phyloP scores from a whole-genome alignment of 371 early-diverging fungal species.

The Gilbertella persicaria region DNA sequence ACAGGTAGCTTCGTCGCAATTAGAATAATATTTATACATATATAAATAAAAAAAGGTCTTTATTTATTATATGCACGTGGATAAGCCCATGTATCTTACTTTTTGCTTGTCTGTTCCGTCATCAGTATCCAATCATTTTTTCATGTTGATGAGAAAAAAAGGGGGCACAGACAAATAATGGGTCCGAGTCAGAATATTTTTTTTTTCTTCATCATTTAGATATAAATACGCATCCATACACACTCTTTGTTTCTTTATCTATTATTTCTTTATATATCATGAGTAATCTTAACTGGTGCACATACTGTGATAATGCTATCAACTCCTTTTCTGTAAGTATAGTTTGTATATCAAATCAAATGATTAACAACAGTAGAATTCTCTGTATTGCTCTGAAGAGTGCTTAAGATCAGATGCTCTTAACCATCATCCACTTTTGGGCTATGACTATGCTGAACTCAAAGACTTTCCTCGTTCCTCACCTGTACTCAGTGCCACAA shows the following conservation, averaged over 20 bases:
- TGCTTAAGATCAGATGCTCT: slow-evolving; percentile 33
- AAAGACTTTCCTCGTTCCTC: slow-evolving; percentile 35
- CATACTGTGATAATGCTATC: slow-evolving; percentile 37
- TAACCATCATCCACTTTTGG: slow-evolving; percentile 33
- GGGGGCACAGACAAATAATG: slow-evolving; percentile 16
- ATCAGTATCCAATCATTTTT: slow-evolving; percentile 10
- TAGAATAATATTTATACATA: slow-evolving; percentile 36
- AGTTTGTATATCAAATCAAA: too few species aligned
- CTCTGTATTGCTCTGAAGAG: slow-evolving; percentile 35
- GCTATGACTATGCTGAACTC: slow-evolving; percentile 36
- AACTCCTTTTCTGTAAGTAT: slow-evolving; percentile 29
- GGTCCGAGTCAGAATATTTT: slow-evolving; percentile 4
- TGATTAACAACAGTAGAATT: slow-evolving; percentile 28
- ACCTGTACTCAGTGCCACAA: slow-evolving; percentile 8
- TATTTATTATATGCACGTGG: slow-evolving; percentile 11
- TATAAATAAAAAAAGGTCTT: slow-evolving; percentile 2
- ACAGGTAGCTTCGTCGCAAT: slow-evolving; percentile 23
- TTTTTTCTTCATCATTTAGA: too few species aligned
- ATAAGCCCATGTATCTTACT: slow-evolving; percentile 4
- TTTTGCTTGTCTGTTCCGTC: slow-evolving; percentile 11
- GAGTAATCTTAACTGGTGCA: slow-evolving; percentile 40
- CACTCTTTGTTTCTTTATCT: slow-evolving; percentile 8
- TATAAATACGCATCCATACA: background rate
- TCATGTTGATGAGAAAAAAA: background rate
- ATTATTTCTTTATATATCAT: slow-evolving; percentile 7